Evolutionary conservation across 139 green algal genomes (phyloP), one percentile per base, ranked within the genome.

Genomic region (Chlorella sp.): DNA sequence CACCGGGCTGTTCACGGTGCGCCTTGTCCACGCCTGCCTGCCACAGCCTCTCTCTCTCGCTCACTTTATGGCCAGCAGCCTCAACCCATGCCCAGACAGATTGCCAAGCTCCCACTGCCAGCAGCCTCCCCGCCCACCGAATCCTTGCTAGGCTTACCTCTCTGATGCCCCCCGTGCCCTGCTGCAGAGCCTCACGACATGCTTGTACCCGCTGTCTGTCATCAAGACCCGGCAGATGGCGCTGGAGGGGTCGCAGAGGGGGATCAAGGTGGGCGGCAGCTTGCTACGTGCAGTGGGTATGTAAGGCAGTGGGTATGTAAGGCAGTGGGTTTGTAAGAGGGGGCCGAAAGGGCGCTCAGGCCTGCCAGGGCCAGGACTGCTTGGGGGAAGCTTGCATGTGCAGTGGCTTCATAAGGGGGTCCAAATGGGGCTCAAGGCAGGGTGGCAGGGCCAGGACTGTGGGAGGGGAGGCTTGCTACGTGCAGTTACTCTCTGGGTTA

Each of bases 221-320:
- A 95, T 99, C 37, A 99, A 99, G 87, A 99, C 98, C 0, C 92
- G 96, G 26, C 95, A 97, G 91, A 98, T 98, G 95, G 95, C 95
- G 61, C 60, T 95, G 80, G 80, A 96, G 85, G 92, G 91, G 66
- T 88, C 92, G 9, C 82, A 91, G 30, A 76, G 86, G n/a, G 94
- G 95, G 48, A 83, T 97, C 53, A 83, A 80, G 84, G 88, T 94
- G 94, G 14, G 91, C 28, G 36, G n/a, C n/a, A 21, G 9, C 9
- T 18, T 21, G 75, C 32, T 11, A 21, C 75, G n/a, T 53, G 75
- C 75, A 68, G 60, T 26, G 60, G 60, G n/a, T n/a, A n/a, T n/a
- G n/a, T n/a, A n/a, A n/a, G n/a, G n/a, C n/a, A n/a, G n/a, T n/a
- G n/a, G n/a, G n/a, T n/a, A n/a, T n/a, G n/a, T n/a, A n/a, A n/a